Percentiles rank a stretch among this genome's conserved stretches.
Evolutionary conservation across 1,139 yeast genomes (phyloP).

Genomic region (Yamadazyma triangularis): DNA sequence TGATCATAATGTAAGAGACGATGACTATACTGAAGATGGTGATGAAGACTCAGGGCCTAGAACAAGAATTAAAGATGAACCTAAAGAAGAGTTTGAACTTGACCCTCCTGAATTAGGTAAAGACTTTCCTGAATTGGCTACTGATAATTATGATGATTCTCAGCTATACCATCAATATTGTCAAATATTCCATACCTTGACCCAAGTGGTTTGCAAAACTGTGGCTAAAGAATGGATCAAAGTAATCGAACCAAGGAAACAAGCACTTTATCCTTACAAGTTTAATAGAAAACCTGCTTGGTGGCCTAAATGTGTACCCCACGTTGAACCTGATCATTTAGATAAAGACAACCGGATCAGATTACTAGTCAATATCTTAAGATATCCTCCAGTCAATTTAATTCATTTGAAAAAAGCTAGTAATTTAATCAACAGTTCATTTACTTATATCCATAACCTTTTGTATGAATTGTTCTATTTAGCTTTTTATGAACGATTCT

Average conservation of each 20-base stretch:
- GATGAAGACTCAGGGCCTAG: no score
- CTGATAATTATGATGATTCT: neutral
- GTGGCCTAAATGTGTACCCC: slow-evolving; percentile 66
- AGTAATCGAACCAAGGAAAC: slow-evolving; percentile 62
- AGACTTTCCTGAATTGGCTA: slow-evolving; percentile 2
- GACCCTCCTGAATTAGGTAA: neutral
- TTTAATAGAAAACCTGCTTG: slow-evolving; percentile 53
- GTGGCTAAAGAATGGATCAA: slow-evolving; percentile 69
- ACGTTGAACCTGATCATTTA: slow-evolving; percentile 72
- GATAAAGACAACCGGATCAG: slow-evolving; percentile 51
- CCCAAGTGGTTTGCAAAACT: slow-evolving; percentile 55
- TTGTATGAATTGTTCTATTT: slow-evolving; percentile 25
- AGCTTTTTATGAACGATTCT: slow-evolving; percentile 24
- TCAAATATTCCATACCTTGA: slow-evolving; percentile 14
- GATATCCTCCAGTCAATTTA: slow-evolving; percentile 21
- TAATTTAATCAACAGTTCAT: slow-evolving; percentile 3
- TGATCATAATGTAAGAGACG: no score
- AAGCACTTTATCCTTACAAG: slow-evolving; percentile 61
- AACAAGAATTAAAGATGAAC: no score
- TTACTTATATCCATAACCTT: slow-evolving; percentile 3
- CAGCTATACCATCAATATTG: slow-evolving; percentile 10
- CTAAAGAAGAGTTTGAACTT: no score
- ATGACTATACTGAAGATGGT: no score
- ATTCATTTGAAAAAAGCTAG: slow-evolving; percentile 16
- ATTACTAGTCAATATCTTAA: slow-evolving; percentile 42